phyloP scores from a whole-genome alignment of 208 protist genomes.

The Endotrypanum monterogeii region DNA sequence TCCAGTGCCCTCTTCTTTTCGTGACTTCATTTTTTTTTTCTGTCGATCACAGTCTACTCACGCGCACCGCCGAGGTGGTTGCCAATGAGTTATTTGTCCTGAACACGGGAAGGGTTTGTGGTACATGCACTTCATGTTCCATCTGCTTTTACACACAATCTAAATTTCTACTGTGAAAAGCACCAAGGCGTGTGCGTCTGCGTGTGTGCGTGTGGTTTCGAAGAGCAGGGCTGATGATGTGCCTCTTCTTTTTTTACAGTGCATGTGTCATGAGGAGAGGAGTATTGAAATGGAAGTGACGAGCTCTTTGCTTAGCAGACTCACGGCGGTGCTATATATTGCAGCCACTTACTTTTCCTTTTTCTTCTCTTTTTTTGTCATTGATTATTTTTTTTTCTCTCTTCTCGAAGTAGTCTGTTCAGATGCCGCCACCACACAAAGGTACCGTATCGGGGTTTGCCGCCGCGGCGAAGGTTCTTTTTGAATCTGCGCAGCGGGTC shows the following conservation, averaged over 20 bases:
- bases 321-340: too few relatives aligned
- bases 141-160: too few relatives aligned
- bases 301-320: too few relatives aligned
- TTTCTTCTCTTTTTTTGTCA: conserved; percentile 11
- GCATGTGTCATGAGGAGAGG: too few relatives aligned
- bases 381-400: not conserved
- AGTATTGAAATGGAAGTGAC: too few relatives aligned
- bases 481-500: conserved; percentile 80
- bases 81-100: not conserved
- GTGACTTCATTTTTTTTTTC: not conserved
- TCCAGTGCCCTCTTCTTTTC: not conserved
- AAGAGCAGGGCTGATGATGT: too few relatives aligned
- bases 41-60: not conserved
- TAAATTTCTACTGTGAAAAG: too few relatives aligned
- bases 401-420: not conserved
- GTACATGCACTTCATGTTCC: too few relatives aligned
- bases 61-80: not conserved
- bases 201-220: too few relatives aligned
- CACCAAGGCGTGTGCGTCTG: too few relatives aligned
- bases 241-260: too few relatives aligned
- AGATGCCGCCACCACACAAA: conserved; percentile 26
- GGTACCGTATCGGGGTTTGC: conserved; percentile 46
- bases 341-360: not conserved
- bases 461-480: conserved; percentile 81
- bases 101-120: not conserved